Evolutionary conservation across 352 stramenopile species (phyloP).

Genomic region (Peronospora belbahrii): DNA sequence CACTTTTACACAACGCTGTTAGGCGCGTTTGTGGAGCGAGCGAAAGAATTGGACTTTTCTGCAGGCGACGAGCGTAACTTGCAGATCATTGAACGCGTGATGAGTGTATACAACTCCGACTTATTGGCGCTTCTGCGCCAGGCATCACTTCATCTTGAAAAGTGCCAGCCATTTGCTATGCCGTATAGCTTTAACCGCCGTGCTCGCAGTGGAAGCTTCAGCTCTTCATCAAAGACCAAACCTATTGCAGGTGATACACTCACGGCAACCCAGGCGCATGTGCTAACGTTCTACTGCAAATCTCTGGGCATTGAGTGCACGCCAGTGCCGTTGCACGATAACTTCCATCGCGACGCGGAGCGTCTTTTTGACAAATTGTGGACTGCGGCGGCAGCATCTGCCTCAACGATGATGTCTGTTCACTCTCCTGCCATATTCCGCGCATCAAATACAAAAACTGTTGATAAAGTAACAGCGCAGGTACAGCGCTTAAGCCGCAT

Average conservation of each 20-base stretch:
- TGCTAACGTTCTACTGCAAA: slow-evolving; percentile 79
- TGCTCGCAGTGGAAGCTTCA: slow-evolving; percentile 20
- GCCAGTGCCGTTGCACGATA: slow-evolving; percentile 57
- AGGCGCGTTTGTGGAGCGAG: slow-evolving; percentile 69
- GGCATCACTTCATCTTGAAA: slow-evolving; percentile 56
- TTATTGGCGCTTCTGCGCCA: slow-evolving; percentile 53
- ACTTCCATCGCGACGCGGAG: slow-evolving; percentile 76
- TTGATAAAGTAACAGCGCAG: slow-evolving; percentile 35
- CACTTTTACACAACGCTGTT: slow-evolving; percentile 84
- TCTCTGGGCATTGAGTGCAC: slow-evolving; percentile 64
- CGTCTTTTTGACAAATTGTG: slow-evolving; percentile 80
- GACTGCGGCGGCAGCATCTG: slow-evolving; percentile 21
- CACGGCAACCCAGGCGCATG: slow-evolving; percentile 53
- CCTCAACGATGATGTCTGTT: slow-evolving; percentile 14
- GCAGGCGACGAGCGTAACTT: slow-evolving; percentile 51
- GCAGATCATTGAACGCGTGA: slow-evolving; percentile 56
- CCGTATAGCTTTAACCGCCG: slow-evolving; percentile 31
- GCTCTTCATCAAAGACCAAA: slow-evolving; percentile 27
- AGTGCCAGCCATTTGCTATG: slow-evolving; percentile 60
- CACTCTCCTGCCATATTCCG: slow-evolving; percentile 33
- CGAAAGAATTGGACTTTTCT: slow-evolving; percentile 80
- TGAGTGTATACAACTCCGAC: slow-evolving; percentile 63
- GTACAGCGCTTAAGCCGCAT: slow-evolving; percentile 64
- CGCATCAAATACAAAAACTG: slow-evolving; percentile 15
- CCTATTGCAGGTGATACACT: slow-evolving; percentile 28